These are phyloP conservation scores for Phlegmacium glaucopus DNA, from an alignment of 768 basidiomycete species.

Conservation along the genomic window DNA sequence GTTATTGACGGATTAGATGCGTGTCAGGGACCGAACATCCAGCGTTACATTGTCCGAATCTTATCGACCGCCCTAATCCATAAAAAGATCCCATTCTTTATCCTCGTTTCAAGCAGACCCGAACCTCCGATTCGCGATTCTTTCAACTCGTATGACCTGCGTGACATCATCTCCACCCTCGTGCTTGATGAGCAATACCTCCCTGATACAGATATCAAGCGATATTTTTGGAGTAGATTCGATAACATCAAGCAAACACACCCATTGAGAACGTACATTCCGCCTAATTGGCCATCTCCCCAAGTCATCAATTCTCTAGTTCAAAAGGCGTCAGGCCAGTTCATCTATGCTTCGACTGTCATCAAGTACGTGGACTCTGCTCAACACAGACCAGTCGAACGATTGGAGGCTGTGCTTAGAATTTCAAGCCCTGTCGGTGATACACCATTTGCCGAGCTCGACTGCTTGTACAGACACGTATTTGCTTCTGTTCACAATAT, in stretches of 20 bases:
- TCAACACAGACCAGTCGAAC: conserved; percentile 22
- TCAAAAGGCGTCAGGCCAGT: conserved; percentile 23
- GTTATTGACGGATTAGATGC: conserved; percentile 26
- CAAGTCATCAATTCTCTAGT: conserved; percentile 15
- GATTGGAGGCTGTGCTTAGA: conserved; percentile 20
- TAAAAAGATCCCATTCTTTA: conserved; percentile 20
- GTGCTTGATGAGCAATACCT: conserved; percentile 22
- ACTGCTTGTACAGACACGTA: conserved; percentile 21
- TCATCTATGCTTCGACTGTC: conserved; percentile 25
- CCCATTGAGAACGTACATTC: conserved; percentile 21
- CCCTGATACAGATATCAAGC: conserved; percentile 20
- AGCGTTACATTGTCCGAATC: conserved; percentile 26
- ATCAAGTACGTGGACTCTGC: conserved; percentile 24
- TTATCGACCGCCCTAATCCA: conserved; percentile 23
- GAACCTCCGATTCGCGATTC: conserved; percentile 26
- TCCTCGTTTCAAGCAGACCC: conserved; percentile 26
- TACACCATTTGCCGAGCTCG: conserved; percentile 23
- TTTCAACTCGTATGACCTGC: conserved; percentile 25
- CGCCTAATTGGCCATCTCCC: conserved; percentile 17
- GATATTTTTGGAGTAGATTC: conserved; percentile 21
- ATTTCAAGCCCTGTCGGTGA: conserved; percentile 15
- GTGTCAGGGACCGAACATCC: conserved; percentile 23
- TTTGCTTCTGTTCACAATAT: conserved; percentile 19
- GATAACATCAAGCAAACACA: conserved; percentile 20
- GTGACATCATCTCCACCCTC: conserved; percentile 21